Base-by-base conservation (phyloP, 2,329 filamentous ascomycete genomes). In the Talaromyces islandicus region DNA sequence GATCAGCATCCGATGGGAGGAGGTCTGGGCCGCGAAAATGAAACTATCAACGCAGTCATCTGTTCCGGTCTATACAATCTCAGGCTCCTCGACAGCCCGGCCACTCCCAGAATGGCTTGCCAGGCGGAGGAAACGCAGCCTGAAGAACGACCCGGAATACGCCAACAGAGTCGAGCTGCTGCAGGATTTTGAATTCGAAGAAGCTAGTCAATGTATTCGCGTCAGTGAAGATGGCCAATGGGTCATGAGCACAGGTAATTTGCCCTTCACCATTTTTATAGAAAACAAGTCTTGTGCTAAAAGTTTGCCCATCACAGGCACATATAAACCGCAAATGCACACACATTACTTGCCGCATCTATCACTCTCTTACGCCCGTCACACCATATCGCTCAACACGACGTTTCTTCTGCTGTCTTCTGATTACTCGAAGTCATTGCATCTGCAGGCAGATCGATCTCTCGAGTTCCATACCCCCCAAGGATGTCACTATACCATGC, bases 111-210 rank as follows among this genome's bases (percentile, higher is more conserved):
- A 99, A 77, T 99, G 94, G 92, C 89, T 99, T 62, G 89, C 92
- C 35, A 85, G 91, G 65, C 88, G 91, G 68, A 83, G 93, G 72
- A 97, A 97, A 81, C 85, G 90, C 73, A 95, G 90, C 71, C 79
- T 97, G 67, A 97, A 97, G 77, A 87, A 93, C 66, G 93, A 97
- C 71, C 83, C 89, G 62, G 93, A 97, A 72, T 97, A 93, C 76
- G 88, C 92, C 64, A 96, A 92, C 74, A 89, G 94, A 65, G 88
- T 99, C 67, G 94, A 99, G 75, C 82, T 99, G 60, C 83, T 99
- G 41, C 94, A 99, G 70, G 94, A 99, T 72, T 99, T 99, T 74
- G 92, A 95, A 71, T 97, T 99, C 69, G 92, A 97, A 69, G 92
- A 96, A 77, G 93, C 95, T 46, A 96, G 92, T 71, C 86, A 88